A percentile compares a stretch with the other conserved stretches of the same genome.
These are phyloP conservation scores for Aegilops longissima DNA, from an alignment of 176 grass and related monocot genomes.

Conservation along the genomic window DNA sequence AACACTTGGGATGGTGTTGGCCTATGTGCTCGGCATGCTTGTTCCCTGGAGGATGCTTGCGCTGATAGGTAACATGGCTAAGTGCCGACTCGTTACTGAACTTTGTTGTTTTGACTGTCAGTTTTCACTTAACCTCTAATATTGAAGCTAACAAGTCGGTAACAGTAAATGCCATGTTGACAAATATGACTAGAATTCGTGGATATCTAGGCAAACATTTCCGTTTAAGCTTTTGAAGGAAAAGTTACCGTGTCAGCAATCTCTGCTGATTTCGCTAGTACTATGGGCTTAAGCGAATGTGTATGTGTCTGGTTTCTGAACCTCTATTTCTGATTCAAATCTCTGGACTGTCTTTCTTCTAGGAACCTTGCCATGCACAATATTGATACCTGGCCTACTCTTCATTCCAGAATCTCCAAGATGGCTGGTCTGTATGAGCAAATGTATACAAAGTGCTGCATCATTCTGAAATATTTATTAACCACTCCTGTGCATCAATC, in stretches of 20 bases:
- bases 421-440: conserved; percentile 76
- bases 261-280: neutral
- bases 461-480: conserved; percentile 16
- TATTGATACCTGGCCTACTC: conserved; percentile 87
- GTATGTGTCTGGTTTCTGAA: neutral
- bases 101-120: neutral
- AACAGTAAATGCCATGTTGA: neutral
- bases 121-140: neutral
- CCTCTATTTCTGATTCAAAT: conserved; percentile 22
- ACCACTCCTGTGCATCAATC: neutral
- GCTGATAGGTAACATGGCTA: conserved; percentile 66
- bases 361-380: conserved; percentile 84
- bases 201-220: neutral
- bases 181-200: neutral
- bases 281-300: neutral
- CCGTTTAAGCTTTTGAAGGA: neutral
- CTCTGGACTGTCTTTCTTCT: conserved; percentile 21
- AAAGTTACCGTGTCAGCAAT: neutral
- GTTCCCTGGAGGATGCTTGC: conserved; percentile 94
- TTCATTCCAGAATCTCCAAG: conserved; percentile 99
- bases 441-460: neutral
- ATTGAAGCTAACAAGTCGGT: neutral
- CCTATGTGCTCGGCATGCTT: conserved; percentile 92
- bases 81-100: conserved; percentile 6
- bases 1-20: conserved; percentile 86